A percentile compares a stretch with the other conserved stretches of the same genome.
These are phyloP conservation scores for Plectosphaerella cucumerina DNA, from an alignment of 2,329 filamentous ascomycete species.

Conservation along the genomic window DNA sequence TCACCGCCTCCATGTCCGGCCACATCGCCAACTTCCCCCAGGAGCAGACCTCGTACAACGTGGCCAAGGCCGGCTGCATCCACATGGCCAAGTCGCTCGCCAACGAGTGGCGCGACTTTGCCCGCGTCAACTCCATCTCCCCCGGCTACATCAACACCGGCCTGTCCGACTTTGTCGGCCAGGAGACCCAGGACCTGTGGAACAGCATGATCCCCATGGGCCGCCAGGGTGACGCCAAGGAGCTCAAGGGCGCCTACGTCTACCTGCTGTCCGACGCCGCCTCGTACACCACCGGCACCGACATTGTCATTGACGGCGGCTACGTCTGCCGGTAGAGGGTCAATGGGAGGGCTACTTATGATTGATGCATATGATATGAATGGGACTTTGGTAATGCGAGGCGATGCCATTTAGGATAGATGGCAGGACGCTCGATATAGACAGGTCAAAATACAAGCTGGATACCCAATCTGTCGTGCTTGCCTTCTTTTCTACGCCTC, in stretches of 20 bases:
- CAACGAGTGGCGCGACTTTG: slow-evolving; percentile 66
- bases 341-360: not conserved
- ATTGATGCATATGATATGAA: not conserved
- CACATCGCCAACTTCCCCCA: slow-evolving; percentile 69
- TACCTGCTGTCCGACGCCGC: slow-evolving; percentile 73
- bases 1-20: slow-evolving; percentile 66
- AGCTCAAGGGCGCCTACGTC: slow-evolving; percentile 74
- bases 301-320: slow-evolving; percentile 69
- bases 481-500: not conserved
- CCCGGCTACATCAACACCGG: slow-evolving; percentile 68
- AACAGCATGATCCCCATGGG: slow-evolving; percentile 71
- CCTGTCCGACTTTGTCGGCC: slow-evolving; percentile 61
- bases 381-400: not conserved
- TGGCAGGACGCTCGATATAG: not conserved
- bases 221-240: slow-evolving; percentile 61
- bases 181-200: slow-evolving; percentile 69
- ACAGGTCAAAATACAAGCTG: not conserved
- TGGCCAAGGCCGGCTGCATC: slow-evolving; percentile 54
- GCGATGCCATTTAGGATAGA: too few species aligned
- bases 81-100: slow-evolving; percentile 44
- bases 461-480: not conserved
- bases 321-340: slow-evolving; percentile 46
- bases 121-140: slow-evolving; percentile 61
- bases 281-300: slow-evolving; percentile 68
- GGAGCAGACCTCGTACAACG: slow-evolving; percentile 64